phyloP scores from a whole-genome alignment of 2,329 filamentous ascomycete genomes.

The Ophiostoma sp. region DNA sequence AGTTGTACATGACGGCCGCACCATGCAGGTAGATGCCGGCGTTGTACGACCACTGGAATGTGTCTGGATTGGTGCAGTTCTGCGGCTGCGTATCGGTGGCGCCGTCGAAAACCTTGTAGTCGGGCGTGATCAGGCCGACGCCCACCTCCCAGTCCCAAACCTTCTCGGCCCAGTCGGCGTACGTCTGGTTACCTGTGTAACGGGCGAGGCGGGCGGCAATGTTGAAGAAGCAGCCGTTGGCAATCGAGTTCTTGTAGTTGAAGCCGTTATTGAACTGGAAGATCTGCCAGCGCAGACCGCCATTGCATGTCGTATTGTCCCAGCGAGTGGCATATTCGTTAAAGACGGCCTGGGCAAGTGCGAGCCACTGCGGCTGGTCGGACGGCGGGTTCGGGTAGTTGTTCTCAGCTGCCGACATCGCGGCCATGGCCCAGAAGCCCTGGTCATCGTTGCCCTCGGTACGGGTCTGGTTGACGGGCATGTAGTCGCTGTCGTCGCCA shows the following conservation, averaged over 20 bases:
- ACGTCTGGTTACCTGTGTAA: constrained; percentile 78
- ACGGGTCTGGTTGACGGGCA: constrained; percentile 65
- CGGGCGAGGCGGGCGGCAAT: constrained; percentile 69
- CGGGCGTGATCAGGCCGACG: constrained; percentile 56
- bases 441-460: constrained; percentile 72
- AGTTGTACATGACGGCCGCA: constrained; percentile 61
- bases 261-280: constrained; percentile 73
- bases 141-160: constrained; percentile 65
- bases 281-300: constrained; percentile 84
- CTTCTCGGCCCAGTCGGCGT: constrained; percentile 71
- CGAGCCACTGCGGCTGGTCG: constrained; percentile 71
- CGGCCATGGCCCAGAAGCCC: constrained; percentile 83
- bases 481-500: constrained; percentile 60
- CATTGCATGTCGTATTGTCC: constrained; percentile 65
- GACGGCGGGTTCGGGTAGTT: constrained; percentile 68
- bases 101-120: constrained; percentile 61
- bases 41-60: constrained; percentile 69
- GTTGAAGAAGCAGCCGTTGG: constrained; percentile 71
- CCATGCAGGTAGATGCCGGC: constrained; percentile 65
- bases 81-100: constrained; percentile 44
- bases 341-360: constrained; percentile 75
- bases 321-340: constrained; percentile 73
- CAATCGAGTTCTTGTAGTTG: constrained; percentile 68
- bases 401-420: constrained; percentile 75
- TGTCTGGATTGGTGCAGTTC: constrained; percentile 55